Percentiles rank a stretch among this genome's conserved stretches.
phyloP scores from a whole-genome alignment of 2,329 filamentous ascomycete species.

The Fusarium sp. region DNA sequence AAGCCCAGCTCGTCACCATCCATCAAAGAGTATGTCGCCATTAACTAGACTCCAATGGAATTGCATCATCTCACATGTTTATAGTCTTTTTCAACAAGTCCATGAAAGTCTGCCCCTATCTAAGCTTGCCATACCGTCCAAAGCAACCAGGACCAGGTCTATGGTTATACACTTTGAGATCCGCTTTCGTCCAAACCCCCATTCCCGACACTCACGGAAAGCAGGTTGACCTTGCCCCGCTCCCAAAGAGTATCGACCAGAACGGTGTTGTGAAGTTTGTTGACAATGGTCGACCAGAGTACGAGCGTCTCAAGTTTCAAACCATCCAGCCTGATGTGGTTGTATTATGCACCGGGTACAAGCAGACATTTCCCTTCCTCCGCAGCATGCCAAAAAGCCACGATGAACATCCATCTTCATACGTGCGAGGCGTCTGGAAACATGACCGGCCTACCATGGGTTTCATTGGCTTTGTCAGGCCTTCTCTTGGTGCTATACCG shows the following conservation, averaged over 20 bases:
- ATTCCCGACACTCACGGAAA: not conserved
- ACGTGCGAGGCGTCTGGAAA: not conserved
- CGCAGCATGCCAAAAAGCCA: not conserved
- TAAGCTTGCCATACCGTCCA: not conserved
- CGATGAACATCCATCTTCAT: not conserved
- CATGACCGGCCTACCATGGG: rapidly evolving
- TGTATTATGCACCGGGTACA: not conserved
- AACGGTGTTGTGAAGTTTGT: not conserved
- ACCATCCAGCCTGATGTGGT: not conserved
- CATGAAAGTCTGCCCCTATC: not conserved
- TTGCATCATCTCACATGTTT: not conserved
- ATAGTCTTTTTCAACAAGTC: constrained; percentile 5
- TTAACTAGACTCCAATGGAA: no score
- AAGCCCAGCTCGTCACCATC: not conserved
- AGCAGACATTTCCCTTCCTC: not conserved
- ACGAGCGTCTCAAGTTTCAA: not conserved
- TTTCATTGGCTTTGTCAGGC: not conserved
- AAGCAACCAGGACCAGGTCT: not conserved
- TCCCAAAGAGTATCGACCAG: not conserved
- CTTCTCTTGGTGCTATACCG: not conserved
- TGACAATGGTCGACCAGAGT: not conserved
- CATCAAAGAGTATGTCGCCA: not conserved
- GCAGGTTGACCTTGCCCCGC: not conserved
- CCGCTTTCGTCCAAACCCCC: not conserved
- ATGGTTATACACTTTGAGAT: not conserved